Percentiles rank a stretch among this genome's conserved stretches.
phyloP scores from a whole-genome alignment of 2,329 filamentous ascomycete genomes.

The Fusarium torreyae region DNA sequence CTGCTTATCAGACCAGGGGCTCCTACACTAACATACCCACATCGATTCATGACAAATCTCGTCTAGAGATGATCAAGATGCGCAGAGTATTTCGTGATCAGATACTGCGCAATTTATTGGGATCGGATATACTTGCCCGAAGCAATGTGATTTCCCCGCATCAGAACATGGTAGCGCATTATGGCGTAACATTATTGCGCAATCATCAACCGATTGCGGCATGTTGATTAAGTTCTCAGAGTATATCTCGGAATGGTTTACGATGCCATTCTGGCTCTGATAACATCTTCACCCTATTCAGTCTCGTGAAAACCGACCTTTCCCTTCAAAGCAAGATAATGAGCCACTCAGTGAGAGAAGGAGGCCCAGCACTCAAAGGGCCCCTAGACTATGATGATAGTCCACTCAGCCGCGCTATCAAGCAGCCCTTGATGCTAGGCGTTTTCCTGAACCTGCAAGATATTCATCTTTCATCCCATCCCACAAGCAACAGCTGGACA shows the following conservation, averaged over 20 bases:
- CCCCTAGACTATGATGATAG: not conserved
- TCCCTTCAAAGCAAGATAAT: not conserved
- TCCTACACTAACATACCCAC: no score
- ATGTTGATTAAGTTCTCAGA: not conserved
- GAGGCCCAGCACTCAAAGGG: not conserved
- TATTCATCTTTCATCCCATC: not conserved
- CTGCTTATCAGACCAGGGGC: no score
- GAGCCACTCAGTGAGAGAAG: not conserved
- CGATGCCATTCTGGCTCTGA: no score
- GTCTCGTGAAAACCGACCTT: no score
- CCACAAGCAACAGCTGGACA: slow-evolving; percentile 4
- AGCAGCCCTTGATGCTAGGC: not conserved
- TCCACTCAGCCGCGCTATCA: not conserved
- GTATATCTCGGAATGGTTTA: not conserved
- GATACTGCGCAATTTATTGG: no score
- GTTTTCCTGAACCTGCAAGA: not conserved
- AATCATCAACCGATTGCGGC: not conserved
- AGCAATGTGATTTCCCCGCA: no score
- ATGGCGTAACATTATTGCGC: not conserved
- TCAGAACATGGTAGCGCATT: not conserved
- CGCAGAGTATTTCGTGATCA: no score
- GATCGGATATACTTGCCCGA: no score
- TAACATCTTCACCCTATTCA: no score
- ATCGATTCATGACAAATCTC: no score
- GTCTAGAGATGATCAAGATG: no score